Evolutionary conservation across 1,284 basidiomycete species (phyloP), one percentile per base, ranked within the genome.

Genomic region (Irpex sp.): DNA sequence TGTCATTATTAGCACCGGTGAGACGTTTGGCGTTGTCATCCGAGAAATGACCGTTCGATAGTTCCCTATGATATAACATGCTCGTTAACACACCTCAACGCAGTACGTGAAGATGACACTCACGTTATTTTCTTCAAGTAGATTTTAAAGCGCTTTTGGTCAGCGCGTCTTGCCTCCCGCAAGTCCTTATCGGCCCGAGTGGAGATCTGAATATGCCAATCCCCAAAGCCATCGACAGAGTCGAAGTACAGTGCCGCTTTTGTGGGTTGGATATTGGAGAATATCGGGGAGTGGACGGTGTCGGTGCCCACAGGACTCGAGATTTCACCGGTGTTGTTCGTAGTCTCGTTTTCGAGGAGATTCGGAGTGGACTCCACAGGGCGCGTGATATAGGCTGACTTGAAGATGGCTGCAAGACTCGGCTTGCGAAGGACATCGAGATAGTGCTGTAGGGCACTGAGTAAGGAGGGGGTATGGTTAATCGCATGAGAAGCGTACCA

Each of bases 31-130:
- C 85, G 63, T 90, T 90, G 65, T 88, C 85, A 5, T 79, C 78
- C 0, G 87, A 88, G 69, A 90, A 89, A 64, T 86, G 81, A 0
- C 88, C 88, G 5, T 82, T 81, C 0, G 87, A 89, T 3, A 89
- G 76, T 63, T 88, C 83, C 68, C 87, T 89, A 60, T 4, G 53
- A 15, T 1, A 7, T 15, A 51, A 43, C 6, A 26, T 26, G 26
- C 26, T 13, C 51, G 21, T 47, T 35, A 39, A 53, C 35, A 4
- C 31, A 50, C 15, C 36, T 57, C n/a, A 31, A 19, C 49, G n/a
- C 19, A 46, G 8, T 35, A 37, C 26, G 43, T 15, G 19, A 56
- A 49, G 57, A 51, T 31, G 17, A n/a, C 21, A 15, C 15, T 43
- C 8, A 84, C 86, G 77, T 82, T 67, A 89, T 86, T 68, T 88